Evolutionary conservation across 2,329 filamentous ascomycete species (phyloP).

Genomic region (Paraphoma sp.): DNA sequence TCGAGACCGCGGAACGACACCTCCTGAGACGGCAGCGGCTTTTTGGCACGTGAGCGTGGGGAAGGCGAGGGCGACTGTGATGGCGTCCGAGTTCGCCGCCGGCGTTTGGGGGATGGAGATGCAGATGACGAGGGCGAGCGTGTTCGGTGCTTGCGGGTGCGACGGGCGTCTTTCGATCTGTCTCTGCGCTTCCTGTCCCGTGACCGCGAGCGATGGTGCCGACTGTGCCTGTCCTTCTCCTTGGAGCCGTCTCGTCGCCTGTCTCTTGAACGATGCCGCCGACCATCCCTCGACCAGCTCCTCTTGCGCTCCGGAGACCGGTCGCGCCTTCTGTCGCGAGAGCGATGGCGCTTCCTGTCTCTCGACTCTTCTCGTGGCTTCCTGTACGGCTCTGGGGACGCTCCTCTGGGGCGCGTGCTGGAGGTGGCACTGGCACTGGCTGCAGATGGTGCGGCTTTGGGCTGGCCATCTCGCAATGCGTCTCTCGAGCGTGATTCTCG

Average conservation of each 20-base stretch:
- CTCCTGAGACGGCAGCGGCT: slow-evolving; percentile 55
- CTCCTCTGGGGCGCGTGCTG: slow-evolving; percentile 15
- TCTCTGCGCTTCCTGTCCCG: slow-evolving; percentile 23
- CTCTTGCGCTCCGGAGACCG: slow-evolving; percentile 12
- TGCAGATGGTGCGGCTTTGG: slow-evolving; percentile 10
- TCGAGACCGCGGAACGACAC: slow-evolving; percentile 52
- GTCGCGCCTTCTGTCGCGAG: slow-evolving; percentile 18
- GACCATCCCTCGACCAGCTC: slow-evolving; percentile 17
- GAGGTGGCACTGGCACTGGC: slow-evolving; percentile 14
- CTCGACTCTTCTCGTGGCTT: slow-evolving; percentile 25
- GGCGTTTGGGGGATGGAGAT: slow-evolving; percentile 43
- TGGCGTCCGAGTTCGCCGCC: slow-evolving; percentile 36
- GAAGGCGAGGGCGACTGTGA: slow-evolving; percentile 50
- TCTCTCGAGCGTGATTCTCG: slow-evolving; percentile 14
- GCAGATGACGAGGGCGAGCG: slow-evolving; percentile 34
- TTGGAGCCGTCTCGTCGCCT: slow-evolving; percentile 15
- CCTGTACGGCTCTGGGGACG: slow-evolving; percentile 39
- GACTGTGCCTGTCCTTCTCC: slow-evolving; percentile 17
- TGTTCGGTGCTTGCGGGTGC: slow-evolving; percentile 32
- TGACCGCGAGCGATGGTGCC: slow-evolving; percentile 22
- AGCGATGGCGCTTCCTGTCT: slow-evolving; percentile 19
- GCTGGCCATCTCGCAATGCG: slow-evolving; percentile 16
- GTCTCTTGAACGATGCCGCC: slow-evolving; percentile 15
- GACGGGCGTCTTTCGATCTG: slow-evolving; percentile 18
- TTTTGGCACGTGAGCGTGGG: slow-evolving; percentile 50